These are phyloP conservation scores for Termitomyces titanicus DNA, from an alignment of 768 basidiomycete genomes.

Conservation along the genomic window DNA sequence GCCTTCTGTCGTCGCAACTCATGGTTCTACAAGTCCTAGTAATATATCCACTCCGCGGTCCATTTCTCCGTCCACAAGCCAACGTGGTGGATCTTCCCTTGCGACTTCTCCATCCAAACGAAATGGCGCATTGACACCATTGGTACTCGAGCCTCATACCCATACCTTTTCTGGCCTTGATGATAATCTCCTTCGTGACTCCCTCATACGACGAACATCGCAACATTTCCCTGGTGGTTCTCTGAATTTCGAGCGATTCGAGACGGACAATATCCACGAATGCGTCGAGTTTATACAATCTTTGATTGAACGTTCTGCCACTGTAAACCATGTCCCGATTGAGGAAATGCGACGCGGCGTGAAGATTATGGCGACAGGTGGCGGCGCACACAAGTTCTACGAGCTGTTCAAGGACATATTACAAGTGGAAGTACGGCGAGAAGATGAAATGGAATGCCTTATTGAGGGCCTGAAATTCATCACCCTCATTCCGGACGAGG, in stretches of 20 bases:
- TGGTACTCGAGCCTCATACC: constrained; percentile 57
- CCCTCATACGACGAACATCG: constrained; percentile 64
- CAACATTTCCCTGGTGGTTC: constrained; percentile 94
- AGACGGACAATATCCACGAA: constrained; percentile 82
- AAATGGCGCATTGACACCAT: constrained; percentile 80
- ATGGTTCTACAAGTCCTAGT: constrained; percentile 49
- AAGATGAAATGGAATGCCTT: constrained; percentile 99
- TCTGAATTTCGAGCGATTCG: constrained; percentile 96
- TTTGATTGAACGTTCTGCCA: constrained; percentile 83
- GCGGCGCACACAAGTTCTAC: constrained; percentile 94
- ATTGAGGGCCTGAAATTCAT: constrained; percentile 97
- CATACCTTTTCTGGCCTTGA: constrained; percentile 33
- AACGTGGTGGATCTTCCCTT: constrained; percentile 23
- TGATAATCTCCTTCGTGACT: constrained; percentile 51
- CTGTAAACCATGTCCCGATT: constrained; percentile 81
- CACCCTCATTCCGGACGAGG: constrained; percentile 93
- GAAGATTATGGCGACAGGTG: constrained; percentile 97
- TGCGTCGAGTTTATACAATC: constrained; percentile 85
- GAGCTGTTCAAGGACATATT: constrained; percentile 72
- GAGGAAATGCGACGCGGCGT: constrained; percentile 90
- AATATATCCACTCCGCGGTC: constrained; percentile 44
- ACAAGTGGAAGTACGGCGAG: constrained; percentile 79
- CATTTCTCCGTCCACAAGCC: constrained; percentile 36
- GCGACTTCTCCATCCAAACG: constrained; percentile 34
- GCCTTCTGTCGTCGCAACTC: constrained; percentile 62